Base-by-base conservation (phyloP, 768 basidiomycete genomes). In the Russula ochroleuca region DNA sequence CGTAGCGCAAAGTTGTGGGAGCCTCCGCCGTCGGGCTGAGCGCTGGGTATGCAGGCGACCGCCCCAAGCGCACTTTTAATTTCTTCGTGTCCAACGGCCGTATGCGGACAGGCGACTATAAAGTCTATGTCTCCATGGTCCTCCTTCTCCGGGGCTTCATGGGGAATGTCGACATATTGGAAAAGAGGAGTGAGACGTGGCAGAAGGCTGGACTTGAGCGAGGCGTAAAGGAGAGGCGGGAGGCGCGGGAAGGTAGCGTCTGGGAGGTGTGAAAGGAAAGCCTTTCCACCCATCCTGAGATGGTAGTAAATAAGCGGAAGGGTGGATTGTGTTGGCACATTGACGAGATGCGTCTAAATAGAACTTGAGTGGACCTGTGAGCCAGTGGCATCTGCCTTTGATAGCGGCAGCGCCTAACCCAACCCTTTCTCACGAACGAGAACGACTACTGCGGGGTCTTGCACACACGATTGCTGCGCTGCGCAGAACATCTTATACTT, bases 121-220 rank as follows among this genome's bases (percentile, higher is more conserved):
- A 88, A 81, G 70, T 90, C 89, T 25, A 91, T 69, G 69, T 91
- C 89, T 1, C 88, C 88, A 65, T 87, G 77, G 70, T 85, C 83
- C 0, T 57, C 49, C 71, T 90, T 90, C 66, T 80, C 83, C 15
- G 87, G 88, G 10, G 81, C 84, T 72, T 89, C 87, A 8, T 70
- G 70, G 1, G 88, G 86, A 3, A 85, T 78, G 14, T 75, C 76
- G 23, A 86, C 86, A 58, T 77, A 68, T 1, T 71, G 61, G 69
- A 84, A 90, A 21, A 85, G 73, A 9, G 74, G 68, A 43, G 73
- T 68, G 35, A 91, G 71, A 6, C 72, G 75, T 1, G 78, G 69
- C 1, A 72, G 65, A 4, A 85, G 69, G 21, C 76, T 78, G 1
- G 74, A 69, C 72, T 86, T 88, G 45, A 87, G 71, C 0, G 74